Conservation (phyloP, 2,329 filamentous ascomycete genomes). For the Cordyceps sp. region DNA sequence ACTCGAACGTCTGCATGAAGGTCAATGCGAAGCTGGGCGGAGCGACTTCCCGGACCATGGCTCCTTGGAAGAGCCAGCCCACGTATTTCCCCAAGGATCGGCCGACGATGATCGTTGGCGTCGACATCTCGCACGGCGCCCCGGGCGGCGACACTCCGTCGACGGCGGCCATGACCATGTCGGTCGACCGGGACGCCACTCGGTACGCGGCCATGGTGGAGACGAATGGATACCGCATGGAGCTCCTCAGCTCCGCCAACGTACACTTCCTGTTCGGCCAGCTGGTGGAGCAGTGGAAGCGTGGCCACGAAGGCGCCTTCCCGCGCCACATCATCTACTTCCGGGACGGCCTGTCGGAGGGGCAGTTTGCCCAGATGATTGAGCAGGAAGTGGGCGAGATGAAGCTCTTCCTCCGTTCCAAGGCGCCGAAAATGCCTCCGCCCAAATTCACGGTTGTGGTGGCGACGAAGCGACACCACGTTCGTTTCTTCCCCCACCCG, state of each 20-base stretch:
- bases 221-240: slow-evolving; percentile 66
- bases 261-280: slow-evolving; percentile 48
- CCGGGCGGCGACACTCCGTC: slow-evolving; percentile 53
- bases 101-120: slow-evolving; percentile 69
- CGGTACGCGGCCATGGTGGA: slow-evolving; percentile 66
- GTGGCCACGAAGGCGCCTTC: slow-evolving; percentile 19
- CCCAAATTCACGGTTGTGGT: slow-evolving; percentile 73
- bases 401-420: slow-evolving; percentile 36
- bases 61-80: slow-evolving; percentile 14
- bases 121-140: slow-evolving; percentile 75
- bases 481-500: slow-evolving; percentile 80
- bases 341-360: slow-evolving; percentile 81
- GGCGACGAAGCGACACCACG: slow-evolving; percentile 85
- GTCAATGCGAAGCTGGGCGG: slow-evolving; percentile 92
- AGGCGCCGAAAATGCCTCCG: slow-evolving; percentile 14
- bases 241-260: slow-evolving; percentile 58
- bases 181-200: slow-evolving; percentile 52
- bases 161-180: slow-evolving; percentile 76
- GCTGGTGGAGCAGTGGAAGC: slow-evolving; percentile 50
- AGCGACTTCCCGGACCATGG: slow-evolving; percentile 37
- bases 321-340: slow-evolving; percentile 79
- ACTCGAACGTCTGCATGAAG: slow-evolving; percentile 92
- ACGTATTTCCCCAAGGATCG: slow-evolving; percentile 25
- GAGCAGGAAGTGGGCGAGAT: slow-evolving; percentile 62
- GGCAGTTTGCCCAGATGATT: slow-evolving; percentile 68